Percentiles rank a stretch among this genome's conserved stretches.
These are phyloP conservation scores for Myriosclerotinia curreyana DNA, from an alignment of 2,329 filamentous ascomycete genomes.

Conservation along the genomic window DNA sequence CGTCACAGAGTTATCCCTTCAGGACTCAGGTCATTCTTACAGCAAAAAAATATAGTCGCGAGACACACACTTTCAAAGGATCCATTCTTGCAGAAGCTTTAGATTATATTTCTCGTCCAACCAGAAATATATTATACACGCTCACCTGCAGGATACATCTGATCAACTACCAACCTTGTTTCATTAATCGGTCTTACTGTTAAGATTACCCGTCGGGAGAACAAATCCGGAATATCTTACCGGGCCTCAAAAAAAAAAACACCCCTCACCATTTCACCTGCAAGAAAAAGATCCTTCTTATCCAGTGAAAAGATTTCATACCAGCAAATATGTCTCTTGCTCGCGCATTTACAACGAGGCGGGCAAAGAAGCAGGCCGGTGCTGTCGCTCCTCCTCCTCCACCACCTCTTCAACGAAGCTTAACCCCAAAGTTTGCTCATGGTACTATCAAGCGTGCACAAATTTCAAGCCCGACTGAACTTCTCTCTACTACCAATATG, in stretches of 20 bases:
- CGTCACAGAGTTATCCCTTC: not conserved
- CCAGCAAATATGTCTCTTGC: constrained; percentile 53
- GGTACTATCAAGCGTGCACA: constrained; percentile 49
- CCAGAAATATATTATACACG: constrained; percentile 19
- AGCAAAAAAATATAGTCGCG: not conserved
- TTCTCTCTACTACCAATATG: constrained; percentile 94
- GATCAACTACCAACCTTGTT: constrained; percentile 26
- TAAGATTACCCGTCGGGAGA: constrained; percentile 27
- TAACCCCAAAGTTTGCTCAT: constrained; percentile 34
- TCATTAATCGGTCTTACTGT: not conserved
- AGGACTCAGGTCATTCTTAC: constrained; percentile 19
- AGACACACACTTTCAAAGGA: not conserved
- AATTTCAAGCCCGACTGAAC: constrained; percentile 83
- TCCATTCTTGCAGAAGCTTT: constrained; percentile 15
- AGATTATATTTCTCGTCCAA: constrained; percentile 16
- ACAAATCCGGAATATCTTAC: constrained; percentile 26
- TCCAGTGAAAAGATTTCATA: constrained; percentile 23
- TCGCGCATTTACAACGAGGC: constrained; percentile 68
- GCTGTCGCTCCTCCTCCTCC: constrained; percentile 25
- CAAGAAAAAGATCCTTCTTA: constrained; percentile 18
- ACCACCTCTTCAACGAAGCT: constrained; percentile 32
- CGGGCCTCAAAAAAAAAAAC: constrained; percentile 1
- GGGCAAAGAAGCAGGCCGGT: constrained; percentile 48
- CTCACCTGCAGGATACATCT: constrained; percentile 26
- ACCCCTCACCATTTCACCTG: constrained; percentile 29